Evolutionary conservation across 305 asterid species (phyloP), one percentile per base, ranked within the genome.

Genomic region (Striga hermonthica): DNA sequence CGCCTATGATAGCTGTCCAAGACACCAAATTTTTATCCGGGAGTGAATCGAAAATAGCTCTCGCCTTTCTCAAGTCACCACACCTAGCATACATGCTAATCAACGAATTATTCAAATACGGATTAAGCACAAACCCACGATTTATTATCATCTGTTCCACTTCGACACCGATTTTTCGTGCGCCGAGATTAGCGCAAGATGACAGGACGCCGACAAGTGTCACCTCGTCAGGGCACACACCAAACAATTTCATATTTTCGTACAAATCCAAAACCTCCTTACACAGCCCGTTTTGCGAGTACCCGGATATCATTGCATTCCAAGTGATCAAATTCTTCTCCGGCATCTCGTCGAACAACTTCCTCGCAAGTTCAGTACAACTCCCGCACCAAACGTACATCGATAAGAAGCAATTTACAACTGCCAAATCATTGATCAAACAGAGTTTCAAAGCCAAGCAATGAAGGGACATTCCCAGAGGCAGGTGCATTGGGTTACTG

Each of bases 221-320:
- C 60, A 89, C 91, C 38, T 88, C 90, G 59, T 92, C 96, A 0
- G 98, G 97, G 64, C 48, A 34, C 22, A 82, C 58, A 31, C 81
- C 82, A 0, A 68, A 75, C 13, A 72, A 58, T 39, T 84, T 81
- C 97, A 92, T 92, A 62, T 82, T 78, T 3, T 49, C 72, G 70
- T 85, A 92, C 61, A 89, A 90, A 67, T 87, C 84, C 72, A 92
- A 59, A 60, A 87, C 97, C 47, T 79, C 71, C 2, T 62, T 59
- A 41, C 86, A 88, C 31, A 83, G 84, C 56, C 98, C 98, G 49
- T 89, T 76, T 71, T 92, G 96, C 1, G 98, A 83, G 66, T 82
- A 92, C 13, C 95, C 98, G 0, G 95, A 84, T 53, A 92, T 83
- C 97, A 92, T 87, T 0, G 93, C 98, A 65, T 92, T 92, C 97